Conservation (phyloP, 2,329 filamentous ascomycete genomes). For the Penicillium occitanis region DNA sequence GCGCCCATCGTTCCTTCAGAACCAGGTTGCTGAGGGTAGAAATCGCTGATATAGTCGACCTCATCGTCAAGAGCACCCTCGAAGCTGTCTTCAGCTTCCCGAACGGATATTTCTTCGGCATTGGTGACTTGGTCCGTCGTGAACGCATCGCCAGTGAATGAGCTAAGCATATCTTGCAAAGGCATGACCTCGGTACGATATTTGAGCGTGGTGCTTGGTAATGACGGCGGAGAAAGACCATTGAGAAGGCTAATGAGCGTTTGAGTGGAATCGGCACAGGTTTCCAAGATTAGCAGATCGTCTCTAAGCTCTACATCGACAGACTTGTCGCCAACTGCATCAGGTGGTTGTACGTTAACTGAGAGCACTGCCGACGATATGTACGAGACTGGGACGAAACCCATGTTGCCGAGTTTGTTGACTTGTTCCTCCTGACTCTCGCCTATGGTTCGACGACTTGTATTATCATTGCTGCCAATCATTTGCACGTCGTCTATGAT, state of each 20-base stretch:
- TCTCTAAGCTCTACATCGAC: conserved; percentile 81
- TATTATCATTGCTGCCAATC: conserved; percentile 27
- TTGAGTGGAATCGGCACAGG: conserved; percentile 94
- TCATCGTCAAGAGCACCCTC: conserved; percentile 42
- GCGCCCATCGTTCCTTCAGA: conserved; percentile 45
- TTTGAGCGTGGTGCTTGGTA: conserved; percentile 77
- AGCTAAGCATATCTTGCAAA: conserved; percentile 82
- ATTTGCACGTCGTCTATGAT: conserved; percentile 69
- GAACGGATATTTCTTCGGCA: conserved; percentile 41
- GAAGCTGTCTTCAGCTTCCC: conserved; percentile 44
- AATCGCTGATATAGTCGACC: conserved; percentile 56
- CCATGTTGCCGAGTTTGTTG: conserved; percentile 57
- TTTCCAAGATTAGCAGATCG: conserved; percentile 85
- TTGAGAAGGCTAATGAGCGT: conserved; percentile 79
- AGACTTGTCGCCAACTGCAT: conserved; percentile 61
- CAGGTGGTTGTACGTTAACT: conserved; percentile 60
- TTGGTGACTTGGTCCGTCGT: conserved; percentile 36
- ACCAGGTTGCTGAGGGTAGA: conserved; percentile 49
- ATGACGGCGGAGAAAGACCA: conserved; percentile 77
- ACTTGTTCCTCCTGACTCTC: conserved; percentile 47
- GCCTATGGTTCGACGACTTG: conserved; percentile 29
- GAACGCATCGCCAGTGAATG: conserved; percentile 85
- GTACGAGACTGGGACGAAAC: conserved; percentile 83
- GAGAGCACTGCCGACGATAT: conserved; percentile 76
- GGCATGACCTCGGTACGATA: conserved; percentile 86